phyloP scores from a whole-genome alignment of 148 eudicot species.

The Camellia lanceoleosa region DNA sequence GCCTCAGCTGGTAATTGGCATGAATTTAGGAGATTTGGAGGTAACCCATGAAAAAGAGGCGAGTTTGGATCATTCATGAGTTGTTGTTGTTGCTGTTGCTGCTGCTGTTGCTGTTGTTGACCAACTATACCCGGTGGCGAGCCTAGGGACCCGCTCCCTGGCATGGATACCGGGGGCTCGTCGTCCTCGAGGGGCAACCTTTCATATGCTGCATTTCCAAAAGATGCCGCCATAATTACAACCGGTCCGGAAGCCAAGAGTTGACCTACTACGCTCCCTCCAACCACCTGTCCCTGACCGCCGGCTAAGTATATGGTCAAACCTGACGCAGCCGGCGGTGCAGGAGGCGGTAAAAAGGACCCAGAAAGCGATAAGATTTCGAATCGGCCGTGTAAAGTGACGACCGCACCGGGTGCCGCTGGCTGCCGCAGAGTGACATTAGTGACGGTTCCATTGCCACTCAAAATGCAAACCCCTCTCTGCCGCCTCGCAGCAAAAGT shows the following conservation, averaged over 20 bases:
- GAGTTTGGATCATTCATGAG: slow-evolving; percentile 30
- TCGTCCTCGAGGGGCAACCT: slow-evolving; percentile 59
- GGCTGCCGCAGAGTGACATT: slow-evolving; percentile 58
- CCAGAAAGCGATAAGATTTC: slow-evolving; percentile 59
- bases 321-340: slow-evolving; percentile 54
- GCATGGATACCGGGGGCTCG: slow-evolving; percentile 19
- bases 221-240: slow-evolving; percentile 57
- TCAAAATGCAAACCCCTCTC: slow-evolving; percentile 53
- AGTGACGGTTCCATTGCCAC: slow-evolving; percentile 47
- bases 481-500: slow-evolving; percentile 41
- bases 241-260: slow-evolving; percentile 54
- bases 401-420: slow-evolving; percentile 36
- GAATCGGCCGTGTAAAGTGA: slow-evolving; percentile 49
- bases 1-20: slow-evolving; percentile 35
- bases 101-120: slow-evolving; percentile 19
- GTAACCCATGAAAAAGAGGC: slow-evolving; percentile 33
- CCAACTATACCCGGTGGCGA: slow-evolving; percentile 30
- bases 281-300: slow-evolving; percentile 62
- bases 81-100: slow-evolving; percentile 19
- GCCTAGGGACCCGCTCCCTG: slow-evolving; percentile 23
- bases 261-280: slow-evolving; percentile 56
- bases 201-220: slow-evolving; percentile 63
- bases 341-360: slow-evolving; percentile 51
- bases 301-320: slow-evolving; percentile 55
- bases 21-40: slow-evolving; percentile 36